Evolutionary conservation across 768 basidiomycete genomes (phyloP), one percentile per base, ranked within the genome.

Genomic region (Hebeloma cylindrosporum): DNA sequence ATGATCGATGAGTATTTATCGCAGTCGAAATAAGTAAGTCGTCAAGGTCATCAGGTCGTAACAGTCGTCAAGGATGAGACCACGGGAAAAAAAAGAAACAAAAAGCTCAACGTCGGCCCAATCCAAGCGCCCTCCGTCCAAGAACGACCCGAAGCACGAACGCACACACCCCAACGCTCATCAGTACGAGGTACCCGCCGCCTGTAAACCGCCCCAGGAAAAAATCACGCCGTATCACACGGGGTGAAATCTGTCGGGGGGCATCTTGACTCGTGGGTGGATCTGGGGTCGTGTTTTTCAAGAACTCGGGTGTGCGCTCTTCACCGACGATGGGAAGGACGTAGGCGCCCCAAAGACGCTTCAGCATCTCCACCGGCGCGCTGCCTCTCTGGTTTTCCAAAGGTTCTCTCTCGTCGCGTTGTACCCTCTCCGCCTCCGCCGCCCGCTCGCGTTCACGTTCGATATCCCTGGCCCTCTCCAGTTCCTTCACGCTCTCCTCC

Each of bases 151-250:
- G 46, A 21, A 61, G 29, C 42, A 56, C 56, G 25, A 60, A 52
- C 11, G 50, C 57, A 25, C 58, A 60, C 28, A 62, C 45, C 0
- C 61, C 59, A 30, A 62, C 50, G 21, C 61, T 53, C 53, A 62
- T 57, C 36, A 60, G 31, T 10, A 60, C 51, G n/a, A 59, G 37
- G 27, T 59, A 60, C 2, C 57, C 52, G 7, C 58, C 59, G 6
- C 30, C 40, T n/a, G 42, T 36, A n/a, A 57, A 50, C 4, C 53
- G 40, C 25, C 57, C 53, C 13, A 56, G 36, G 37, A 56, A 34
- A 6, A 49, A 47, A 44, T 59, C 56, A 9, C 54, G 50, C 43
- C 42, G 42, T 45, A 56, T 43, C 0, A 25, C n/a, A 51, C 52
- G 42, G 30, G 34, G 43, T 34, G n/a, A 31, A 18, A 22, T 43